Evolutionary conservation across 768 basidiomycete species (phyloP).

Genomic region (Cystofilobasidium capitatum): DNA sequence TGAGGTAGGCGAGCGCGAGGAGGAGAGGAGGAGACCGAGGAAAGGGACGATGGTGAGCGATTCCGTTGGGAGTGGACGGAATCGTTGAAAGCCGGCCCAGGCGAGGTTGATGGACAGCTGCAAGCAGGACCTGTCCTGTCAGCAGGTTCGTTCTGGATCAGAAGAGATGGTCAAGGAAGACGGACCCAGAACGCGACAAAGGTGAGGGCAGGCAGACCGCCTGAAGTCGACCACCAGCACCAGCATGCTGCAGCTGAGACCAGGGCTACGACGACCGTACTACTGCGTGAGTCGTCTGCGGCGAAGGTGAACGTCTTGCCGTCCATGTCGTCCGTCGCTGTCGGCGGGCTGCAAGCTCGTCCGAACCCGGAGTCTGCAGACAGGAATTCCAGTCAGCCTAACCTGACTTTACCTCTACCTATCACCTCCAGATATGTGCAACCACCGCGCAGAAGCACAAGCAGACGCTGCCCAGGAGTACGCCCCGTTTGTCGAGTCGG

Average conservation of each 20-base stretch:
- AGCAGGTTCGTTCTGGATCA: no score
- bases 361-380: no score
- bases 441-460: neutral
- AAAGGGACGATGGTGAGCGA: neutral
- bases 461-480: neutral
- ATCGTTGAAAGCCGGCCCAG: neutral
- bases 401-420: neutral
- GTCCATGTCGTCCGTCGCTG: neutral
- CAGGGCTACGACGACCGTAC: neutral
- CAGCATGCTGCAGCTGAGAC: no score
- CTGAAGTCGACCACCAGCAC: no score
- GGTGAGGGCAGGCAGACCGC: no score
- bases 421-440: neutral
- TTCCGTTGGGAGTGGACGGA: neutral
- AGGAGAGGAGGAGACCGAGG: neutral
- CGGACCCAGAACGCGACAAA: no score
- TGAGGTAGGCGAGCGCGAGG: neutral
- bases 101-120: neutral
- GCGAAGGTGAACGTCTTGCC: no score
- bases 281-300: no score
- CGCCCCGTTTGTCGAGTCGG: neutral
- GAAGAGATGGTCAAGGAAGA: no score
- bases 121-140: neutral
- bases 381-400: no score
- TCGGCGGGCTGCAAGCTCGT: no score